A percentile compares a stretch with the other conserved stretches of the same genome.
Conservation (phyloP, 352 stramenopile genomes). For the Globisporangium viniferum region DNA sequence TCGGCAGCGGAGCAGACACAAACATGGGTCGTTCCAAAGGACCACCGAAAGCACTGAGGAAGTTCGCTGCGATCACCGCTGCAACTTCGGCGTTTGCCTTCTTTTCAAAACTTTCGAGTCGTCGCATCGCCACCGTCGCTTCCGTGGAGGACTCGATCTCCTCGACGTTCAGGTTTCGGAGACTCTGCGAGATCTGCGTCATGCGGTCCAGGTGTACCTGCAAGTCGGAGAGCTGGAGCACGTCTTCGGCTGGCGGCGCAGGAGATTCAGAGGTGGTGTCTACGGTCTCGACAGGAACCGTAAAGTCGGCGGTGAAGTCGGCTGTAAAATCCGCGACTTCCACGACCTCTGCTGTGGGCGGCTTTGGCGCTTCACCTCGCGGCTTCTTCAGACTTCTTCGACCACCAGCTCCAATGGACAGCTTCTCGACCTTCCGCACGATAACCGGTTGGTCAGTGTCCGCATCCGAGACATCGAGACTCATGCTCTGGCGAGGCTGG, state of each 20-base stretch:
- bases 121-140: slow-evolving; percentile 39
- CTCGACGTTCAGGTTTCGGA: slow-evolving; percentile 41
- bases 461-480: slow-evolving; percentile 15
- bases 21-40: slow-evolving; percentile 11
- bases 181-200: slow-evolving; percentile 64
- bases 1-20: slow-evolving; percentile 10
- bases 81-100: slow-evolving; percentile 49
- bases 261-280: slow-evolving; percentile 1
- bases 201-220: slow-evolving; percentile 75
- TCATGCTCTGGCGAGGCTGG: slow-evolving; percentile 13
- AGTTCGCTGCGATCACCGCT: slow-evolving; percentile 56
- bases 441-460: slow-evolving; percentile 35
- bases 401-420: slow-evolving; percentile 36
- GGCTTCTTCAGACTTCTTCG: slow-evolving; percentile 28
- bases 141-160: slow-evolving; percentile 48
- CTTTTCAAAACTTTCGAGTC: slow-evolving; percentile 46
- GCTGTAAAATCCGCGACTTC: slow-evolving; percentile 21
- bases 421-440: slow-evolving; percentile 44
- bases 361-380: slow-evolving; percentile 8
- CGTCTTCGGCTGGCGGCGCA: slow-evolving; percentile 11
- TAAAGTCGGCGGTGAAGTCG: slow-evolving; percentile 22
- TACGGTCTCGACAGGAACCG: slow-evolving; percentile 6
- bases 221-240: slow-evolving; percentile 59
- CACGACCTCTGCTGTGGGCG: slow-evolving; percentile 22
- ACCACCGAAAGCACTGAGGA: slow-evolving; percentile 34